phyloP scores from a whole-genome alignment of 2,329 filamentous ascomycete genomes.

The Hortaea sp. region DNA sequence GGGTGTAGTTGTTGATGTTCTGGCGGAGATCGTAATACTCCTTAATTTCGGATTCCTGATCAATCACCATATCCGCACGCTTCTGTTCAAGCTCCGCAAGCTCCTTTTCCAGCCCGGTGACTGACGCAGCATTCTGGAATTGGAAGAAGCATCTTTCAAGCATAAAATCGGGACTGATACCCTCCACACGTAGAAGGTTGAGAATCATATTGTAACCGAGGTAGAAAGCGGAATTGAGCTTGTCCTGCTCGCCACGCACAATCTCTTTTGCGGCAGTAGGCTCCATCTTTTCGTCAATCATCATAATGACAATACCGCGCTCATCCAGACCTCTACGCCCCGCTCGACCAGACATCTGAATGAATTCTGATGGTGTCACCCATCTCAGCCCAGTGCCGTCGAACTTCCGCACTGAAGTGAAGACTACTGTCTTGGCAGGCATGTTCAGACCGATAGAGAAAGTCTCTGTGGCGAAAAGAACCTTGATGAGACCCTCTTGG shows the following conservation, averaged over 20 bases:
- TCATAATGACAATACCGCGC: constrained; percentile 98
- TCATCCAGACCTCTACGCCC: constrained; percentile 96
- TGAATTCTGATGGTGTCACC: constrained; percentile 89
- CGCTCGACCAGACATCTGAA: constrained; percentile 97
- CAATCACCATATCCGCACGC: constrained; percentile 62
- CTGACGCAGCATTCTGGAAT: constrained; percentile 89
- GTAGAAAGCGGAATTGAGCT: constrained; percentile 94
- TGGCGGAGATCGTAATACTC: constrained; percentile 89
- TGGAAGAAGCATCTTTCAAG: constrained; percentile 97
- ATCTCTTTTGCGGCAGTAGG: constrained; percentile 89
- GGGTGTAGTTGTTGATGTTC: constrained; percentile 70
- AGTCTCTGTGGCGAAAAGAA: constrained; percentile 93
- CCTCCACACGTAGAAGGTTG: constrained; percentile 92
- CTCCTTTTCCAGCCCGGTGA: constrained; percentile 74
- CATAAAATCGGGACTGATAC: constrained; percentile 98
- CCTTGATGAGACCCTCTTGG: constrained; percentile 95
- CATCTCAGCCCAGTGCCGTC: constrained; percentile 74
- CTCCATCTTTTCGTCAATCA: constrained; percentile 95
- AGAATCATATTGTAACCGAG: constrained; percentile 99
- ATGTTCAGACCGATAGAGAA: constrained; percentile 99
- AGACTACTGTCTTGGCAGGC: constrained; percentile 99
- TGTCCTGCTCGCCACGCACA: constrained; percentile 92
- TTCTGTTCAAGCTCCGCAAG: constrained; percentile 68
- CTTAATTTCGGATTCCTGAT: constrained; percentile 78
- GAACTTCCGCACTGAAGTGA: constrained; percentile 91